Evolutionary conservation across 176 grass and related monocot species (phyloP).

Genomic region (Cymbopogon citratus): DNA sequence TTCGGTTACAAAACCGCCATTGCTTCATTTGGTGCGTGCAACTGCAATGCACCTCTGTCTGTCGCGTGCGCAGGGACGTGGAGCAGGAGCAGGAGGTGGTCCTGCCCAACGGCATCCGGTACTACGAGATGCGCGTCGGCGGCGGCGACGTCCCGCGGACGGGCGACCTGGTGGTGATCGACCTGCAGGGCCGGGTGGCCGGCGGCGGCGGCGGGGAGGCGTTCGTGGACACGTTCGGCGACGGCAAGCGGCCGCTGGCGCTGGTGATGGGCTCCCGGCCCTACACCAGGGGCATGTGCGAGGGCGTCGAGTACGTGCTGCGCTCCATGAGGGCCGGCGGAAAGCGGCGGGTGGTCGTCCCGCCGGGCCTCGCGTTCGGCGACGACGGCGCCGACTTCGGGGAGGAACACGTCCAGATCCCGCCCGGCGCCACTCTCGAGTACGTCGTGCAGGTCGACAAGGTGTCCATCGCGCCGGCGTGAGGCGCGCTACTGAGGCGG

Average conservation of each 20-base stretch:
- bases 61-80: constrained; percentile 34
- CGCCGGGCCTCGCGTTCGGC: constrained; percentile 58
- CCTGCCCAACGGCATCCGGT: constrained; percentile 88
- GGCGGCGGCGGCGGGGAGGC: constrained; percentile 16
- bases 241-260: constrained; percentile 68
- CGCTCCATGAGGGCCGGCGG: constrained; percentile 67
- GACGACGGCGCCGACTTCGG: constrained; percentile 82
- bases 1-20: background rate
- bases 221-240: constrained; percentile 84
- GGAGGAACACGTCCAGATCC: constrained; percentile 30
- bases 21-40: background rate
- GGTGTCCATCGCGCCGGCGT: constrained; percentile 89
- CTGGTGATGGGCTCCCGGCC: constrained; percentile 94
- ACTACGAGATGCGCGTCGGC: constrained; percentile 80
- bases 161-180: constrained; percentile 85
- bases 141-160: constrained; percentile 57
- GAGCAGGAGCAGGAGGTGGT: constrained; percentile 73
- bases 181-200: constrained; percentile 66
- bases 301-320: constrained; percentile 72
- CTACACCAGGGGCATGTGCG: constrained; percentile 89
- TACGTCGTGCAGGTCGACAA: constrained; percentile 90
- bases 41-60: background rate
- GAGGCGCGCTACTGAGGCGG: background rate
- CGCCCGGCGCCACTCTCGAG: constrained; percentile 48
- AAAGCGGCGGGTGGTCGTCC: constrained; percentile 68